phyloP scores from a whole-genome alignment of 257 asterid species.

The Cruciata laevipes region DNA sequence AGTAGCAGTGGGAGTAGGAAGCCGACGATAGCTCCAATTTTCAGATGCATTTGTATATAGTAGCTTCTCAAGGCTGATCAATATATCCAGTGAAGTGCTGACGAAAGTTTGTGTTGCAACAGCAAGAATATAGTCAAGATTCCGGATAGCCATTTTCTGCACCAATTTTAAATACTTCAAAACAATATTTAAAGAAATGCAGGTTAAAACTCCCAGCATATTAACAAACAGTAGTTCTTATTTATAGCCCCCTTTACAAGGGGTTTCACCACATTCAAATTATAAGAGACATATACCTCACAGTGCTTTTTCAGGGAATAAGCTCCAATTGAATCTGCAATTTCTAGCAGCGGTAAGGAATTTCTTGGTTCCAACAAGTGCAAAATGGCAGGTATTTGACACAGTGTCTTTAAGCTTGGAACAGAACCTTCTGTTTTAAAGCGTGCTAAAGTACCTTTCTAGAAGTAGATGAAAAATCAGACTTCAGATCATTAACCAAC shows the following conservation, averaged over 20 bases:
- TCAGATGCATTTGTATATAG: slow-evolving; percentile 73
- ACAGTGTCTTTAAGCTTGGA: slow-evolving; percentile 80
- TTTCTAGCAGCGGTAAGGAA: slow-evolving; percentile 75
- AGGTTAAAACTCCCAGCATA: not conserved
- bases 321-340: slow-evolving; percentile 85
- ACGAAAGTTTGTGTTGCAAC: slow-evolving; percentile 59
- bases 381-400: slow-evolving; percentile 78
- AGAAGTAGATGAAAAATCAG: slow-evolving; percentile 21
- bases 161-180: slow-evolving; percentile 18
- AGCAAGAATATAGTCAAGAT: slow-evolving; percentile 81
- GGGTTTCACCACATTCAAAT: not conserved
- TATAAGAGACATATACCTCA: slow-evolving; percentile 37
- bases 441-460: not conserved
- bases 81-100: slow-evolving; percentile 59
- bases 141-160: slow-evolving; percentile 90
- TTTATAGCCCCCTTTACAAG: not conserved
- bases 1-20: slow-evolving; percentile 94
- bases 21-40: slow-evolving; percentile 77
- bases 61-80: slow-evolving; percentile 66
- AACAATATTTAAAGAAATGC: not conserved
- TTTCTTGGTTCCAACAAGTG: slow-evolving; percentile 89
- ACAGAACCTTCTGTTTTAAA: not conserved
- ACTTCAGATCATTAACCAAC: slow-evolving; percentile 57
- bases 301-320: slow-evolving; percentile 71
- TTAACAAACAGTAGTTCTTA: not conserved